phyloP scores from a whole-genome alignment of 305 asterid species.

The Fraxinus latifolia region DNA sequence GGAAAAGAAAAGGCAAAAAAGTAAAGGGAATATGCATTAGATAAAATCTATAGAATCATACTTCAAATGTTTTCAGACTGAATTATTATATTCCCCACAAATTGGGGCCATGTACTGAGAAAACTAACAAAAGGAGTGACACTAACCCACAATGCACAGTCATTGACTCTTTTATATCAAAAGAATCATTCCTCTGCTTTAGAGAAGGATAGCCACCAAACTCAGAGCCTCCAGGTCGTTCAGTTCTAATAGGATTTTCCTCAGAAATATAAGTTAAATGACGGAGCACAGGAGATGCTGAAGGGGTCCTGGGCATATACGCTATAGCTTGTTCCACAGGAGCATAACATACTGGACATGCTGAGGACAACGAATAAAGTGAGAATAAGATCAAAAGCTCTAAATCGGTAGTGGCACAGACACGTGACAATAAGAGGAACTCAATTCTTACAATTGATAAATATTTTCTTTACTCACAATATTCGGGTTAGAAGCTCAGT shows the following conservation, averaged over 20 bases:
- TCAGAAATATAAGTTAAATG: slow-evolving; percentile 73
- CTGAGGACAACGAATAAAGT: slow-evolving; percentile 42
- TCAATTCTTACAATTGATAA: slow-evolving; percentile 14
- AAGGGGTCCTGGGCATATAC: slow-evolving; percentile 69
- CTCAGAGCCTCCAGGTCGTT: slow-evolving; percentile 76
- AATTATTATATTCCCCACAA: not conserved
- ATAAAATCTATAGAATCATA: slow-evolving; percentile 5
- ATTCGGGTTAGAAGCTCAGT: slow-evolving; percentile 4
- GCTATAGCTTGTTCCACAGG: slow-evolving; percentile 82
- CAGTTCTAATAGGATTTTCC: slow-evolving; percentile 50
- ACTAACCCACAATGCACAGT: slow-evolving; percentile 95
- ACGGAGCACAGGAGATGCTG: slow-evolving; percentile 62
- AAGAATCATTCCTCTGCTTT: slow-evolving; percentile 70
- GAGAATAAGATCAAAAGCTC: slow-evolving; percentile 16
- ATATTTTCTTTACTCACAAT: slow-evolving; percentile 16
- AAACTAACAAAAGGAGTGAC: slow-evolving; percentile 14
- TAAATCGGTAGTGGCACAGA: not conserved
- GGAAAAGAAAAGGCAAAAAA: slow-evolving; percentile 15
- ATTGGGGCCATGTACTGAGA: not conserved
- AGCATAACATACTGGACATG: slow-evolving; percentile 88
- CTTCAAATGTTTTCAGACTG: not conserved
- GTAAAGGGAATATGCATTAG: slow-evolving; percentile 4
- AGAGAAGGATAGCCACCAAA: slow-evolving; percentile 96
- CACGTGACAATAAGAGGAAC: slow-evolving; percentile 1
- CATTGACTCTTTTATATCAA: slow-evolving; percentile 70